These are phyloP conservation scores for Polygonum aviculare DNA, from an alignment of 148 eudicot genomes.

Conservation along the genomic window DNA sequence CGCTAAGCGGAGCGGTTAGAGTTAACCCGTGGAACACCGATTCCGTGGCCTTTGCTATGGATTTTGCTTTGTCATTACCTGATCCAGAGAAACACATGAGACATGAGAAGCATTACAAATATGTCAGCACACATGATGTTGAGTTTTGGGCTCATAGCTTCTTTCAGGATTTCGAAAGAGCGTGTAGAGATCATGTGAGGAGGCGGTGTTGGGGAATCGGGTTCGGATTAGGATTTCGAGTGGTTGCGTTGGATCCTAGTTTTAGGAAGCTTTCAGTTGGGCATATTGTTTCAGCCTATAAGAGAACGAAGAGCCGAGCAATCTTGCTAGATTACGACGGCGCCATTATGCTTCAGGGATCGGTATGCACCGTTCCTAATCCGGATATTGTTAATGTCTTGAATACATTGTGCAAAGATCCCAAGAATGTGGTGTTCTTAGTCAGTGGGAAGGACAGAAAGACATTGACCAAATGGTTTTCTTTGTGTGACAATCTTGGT, in stretches of 20 bases:
- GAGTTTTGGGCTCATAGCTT: slow-evolving; percentile 86
- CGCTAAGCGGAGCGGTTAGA: slow-evolving; percentile 82
- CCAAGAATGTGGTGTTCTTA: slow-evolving; percentile 63
- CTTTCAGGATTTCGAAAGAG: slow-evolving; percentile 70
- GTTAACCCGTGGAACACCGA: slow-evolving; percentile 92
- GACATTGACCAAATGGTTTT: slow-evolving; percentile 62
- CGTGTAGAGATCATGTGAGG: slow-evolving; percentile 67
- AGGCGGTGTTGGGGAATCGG: slow-evolving; percentile 84
- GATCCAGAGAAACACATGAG: slow-evolving; percentile 67
- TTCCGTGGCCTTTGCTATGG: slow-evolving; percentile 72
- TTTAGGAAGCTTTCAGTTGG: slow-evolving; percentile 73
- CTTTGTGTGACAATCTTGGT: slow-evolving; percentile 58
- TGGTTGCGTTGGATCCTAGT: slow-evolving; percentile 67
- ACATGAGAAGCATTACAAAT: slow-evolving; percentile 78
- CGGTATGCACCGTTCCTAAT: slow-evolving; percentile 43
- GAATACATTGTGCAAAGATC: slow-evolving; percentile 51
- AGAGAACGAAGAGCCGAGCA: slow-evolving; percentile 60
- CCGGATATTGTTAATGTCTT: slow-evolving; percentile 46
- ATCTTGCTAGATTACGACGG: slow-evolving; percentile 83
- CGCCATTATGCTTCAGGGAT: slow-evolving; percentile 49
- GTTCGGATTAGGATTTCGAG: slow-evolving; percentile 75
- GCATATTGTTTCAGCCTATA: slow-evolving; percentile 78
- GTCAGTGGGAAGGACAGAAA: slow-evolving; percentile 62
- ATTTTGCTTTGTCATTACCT: slow-evolving; percentile 42
- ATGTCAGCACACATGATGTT: slow-evolving; percentile 78